Percentiles rank a stretch among this genome's conserved stretches.
These are phyloP conservation scores for Diaporthe citri DNA, from an alignment of 2,329 filamentous ascomycete species.

Conservation along the genomic window DNA sequence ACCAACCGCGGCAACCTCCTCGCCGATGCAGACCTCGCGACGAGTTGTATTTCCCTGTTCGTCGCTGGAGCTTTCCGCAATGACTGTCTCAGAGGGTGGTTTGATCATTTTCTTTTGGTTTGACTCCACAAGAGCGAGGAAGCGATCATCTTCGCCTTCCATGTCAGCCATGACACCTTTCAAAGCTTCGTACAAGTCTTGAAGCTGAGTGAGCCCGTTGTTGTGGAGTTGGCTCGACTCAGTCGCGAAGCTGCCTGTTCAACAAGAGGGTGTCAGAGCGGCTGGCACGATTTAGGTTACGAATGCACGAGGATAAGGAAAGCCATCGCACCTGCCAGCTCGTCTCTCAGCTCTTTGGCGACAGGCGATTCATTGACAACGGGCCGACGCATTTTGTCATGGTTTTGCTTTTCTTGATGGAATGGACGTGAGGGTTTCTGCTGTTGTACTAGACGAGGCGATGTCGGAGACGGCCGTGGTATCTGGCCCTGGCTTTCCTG, in stretches of 20 bases:
- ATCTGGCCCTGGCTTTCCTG: neutral
- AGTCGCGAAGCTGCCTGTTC: slow-evolving; percentile 18
- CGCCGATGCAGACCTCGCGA: slow-evolving; percentile 21
- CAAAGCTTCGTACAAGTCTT: slow-evolving; percentile 14
- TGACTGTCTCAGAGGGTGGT: slow-evolving; percentile 12
- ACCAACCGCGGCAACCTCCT: slow-evolving; percentile 36
- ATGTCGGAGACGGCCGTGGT: neutral
- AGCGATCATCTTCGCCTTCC: slow-evolving; percentile 6
- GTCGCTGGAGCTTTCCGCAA: slow-evolving; percentile 4
- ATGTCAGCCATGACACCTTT: neutral
- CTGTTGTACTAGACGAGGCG: slow-evolving; percentile 8
- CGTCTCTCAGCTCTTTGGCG: slow-evolving; percentile 25
- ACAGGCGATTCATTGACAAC: neutral
- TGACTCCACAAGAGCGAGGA: slow-evolving; percentile 20
- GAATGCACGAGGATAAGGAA: neutral
- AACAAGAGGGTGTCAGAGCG: neutral
- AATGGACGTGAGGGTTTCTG: neutral
- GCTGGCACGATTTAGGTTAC: neutral
- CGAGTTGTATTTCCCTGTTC: neutral
- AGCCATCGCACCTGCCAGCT: neutral
- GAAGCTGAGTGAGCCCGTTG: slow-evolving; percentile 1
- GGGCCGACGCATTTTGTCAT: neutral
- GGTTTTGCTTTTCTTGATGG: neutral
- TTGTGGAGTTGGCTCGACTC: slow-evolving; percentile 32
- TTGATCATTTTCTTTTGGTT: slow-evolving; percentile 31